phyloP scores from a whole-genome alignment of 345 rosid genomes.

The Excoecaria agallocha region DNA sequence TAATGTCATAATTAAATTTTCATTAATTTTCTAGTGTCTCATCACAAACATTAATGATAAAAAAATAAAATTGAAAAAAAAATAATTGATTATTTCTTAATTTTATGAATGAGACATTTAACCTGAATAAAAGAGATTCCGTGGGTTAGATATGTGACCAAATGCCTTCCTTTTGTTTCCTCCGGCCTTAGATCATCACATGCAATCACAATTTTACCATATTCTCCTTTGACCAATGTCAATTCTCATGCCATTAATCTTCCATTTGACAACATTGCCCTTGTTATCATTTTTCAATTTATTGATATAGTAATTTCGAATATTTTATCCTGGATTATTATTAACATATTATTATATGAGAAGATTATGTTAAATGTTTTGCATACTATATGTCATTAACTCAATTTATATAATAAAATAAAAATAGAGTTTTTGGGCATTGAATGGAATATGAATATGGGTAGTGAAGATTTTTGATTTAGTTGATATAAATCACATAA shows the following conservation, averaged over 20 bases:
- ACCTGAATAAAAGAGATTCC: conserved; percentile 20
- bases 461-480: background rate
- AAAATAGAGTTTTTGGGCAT: background rate
- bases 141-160: conserved; percentile 31
- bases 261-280: conserved; percentile 1
- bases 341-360: too few species aligned
- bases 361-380: too few species aligned
- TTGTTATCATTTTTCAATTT: background rate
- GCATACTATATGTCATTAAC: too few species aligned
- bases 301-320: too few species aligned
- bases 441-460: background rate
- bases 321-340: too few species aligned
- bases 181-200: conserved; percentile 31
- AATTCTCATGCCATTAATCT: background rate
- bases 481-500: background rate
- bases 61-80: too few species aligned
- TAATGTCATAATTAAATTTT: too few species aligned
- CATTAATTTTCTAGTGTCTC: too few species aligned
- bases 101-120: too few species aligned
- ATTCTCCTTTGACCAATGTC: conserved; percentile 10
- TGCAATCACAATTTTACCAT: conserved; percentile 17
- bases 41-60: too few species aligned
- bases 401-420: background rate
- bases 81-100: too few species aligned
- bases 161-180: conserved; percentile 21